phyloP scores from a whole-genome alignment of 352 stramenopile genomes.

The Pythium scleroteichum region DNA sequence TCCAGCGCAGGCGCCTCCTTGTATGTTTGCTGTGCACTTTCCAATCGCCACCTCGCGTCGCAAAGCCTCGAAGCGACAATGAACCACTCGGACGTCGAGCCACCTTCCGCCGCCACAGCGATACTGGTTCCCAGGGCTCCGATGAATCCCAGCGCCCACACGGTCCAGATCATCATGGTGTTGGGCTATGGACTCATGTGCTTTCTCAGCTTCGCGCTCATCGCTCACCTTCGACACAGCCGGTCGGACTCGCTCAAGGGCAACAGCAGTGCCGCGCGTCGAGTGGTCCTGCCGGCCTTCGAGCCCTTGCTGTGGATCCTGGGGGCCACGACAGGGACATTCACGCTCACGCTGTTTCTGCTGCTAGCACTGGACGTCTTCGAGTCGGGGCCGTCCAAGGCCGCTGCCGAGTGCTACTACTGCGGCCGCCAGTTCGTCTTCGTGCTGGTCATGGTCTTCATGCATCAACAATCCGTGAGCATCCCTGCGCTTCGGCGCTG shows the following conservation, averaged over 20 bases:
- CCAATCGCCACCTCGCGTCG: too few species aligned
- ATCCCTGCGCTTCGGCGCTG: slow-evolving; percentile 38
- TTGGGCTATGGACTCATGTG: background rate
- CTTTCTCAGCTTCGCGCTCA: slow-evolving; percentile 21
- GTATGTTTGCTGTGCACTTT: too few species aligned
- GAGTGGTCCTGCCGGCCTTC: slow-evolving; percentile 63
- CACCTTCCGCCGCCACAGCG: too few species aligned
- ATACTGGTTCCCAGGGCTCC: too few species aligned
- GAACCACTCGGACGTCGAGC: too few species aligned
- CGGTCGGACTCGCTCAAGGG: slow-evolving; percentile 46
- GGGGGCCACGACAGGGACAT: slow-evolving; percentile 29
- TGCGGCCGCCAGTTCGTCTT: slow-evolving; percentile 51
- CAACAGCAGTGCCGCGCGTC: slow-evolving; percentile 42
- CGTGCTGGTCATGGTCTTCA: slow-evolving; percentile 45
- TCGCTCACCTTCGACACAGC: slow-evolving; percentile 51
- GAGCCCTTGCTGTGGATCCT: slow-evolving; percentile 67
- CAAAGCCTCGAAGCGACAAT: too few species aligned
- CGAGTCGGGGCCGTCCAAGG: background rate
- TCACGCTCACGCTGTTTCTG: slow-evolving; percentile 32
- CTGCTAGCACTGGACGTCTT: slow-evolving; percentile 29
- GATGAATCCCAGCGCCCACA: background rate
- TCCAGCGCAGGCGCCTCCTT: too few species aligned
- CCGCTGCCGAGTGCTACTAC: slow-evolving; percentile 42
- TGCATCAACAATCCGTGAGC: slow-evolving; percentile 57
- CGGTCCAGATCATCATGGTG: background rate